These are phyloP conservation scores for Tolypocladium pustulatum DNA, from an alignment of 2,329 filamentous ascomycete species.

Conservation along the genomic window DNA sequence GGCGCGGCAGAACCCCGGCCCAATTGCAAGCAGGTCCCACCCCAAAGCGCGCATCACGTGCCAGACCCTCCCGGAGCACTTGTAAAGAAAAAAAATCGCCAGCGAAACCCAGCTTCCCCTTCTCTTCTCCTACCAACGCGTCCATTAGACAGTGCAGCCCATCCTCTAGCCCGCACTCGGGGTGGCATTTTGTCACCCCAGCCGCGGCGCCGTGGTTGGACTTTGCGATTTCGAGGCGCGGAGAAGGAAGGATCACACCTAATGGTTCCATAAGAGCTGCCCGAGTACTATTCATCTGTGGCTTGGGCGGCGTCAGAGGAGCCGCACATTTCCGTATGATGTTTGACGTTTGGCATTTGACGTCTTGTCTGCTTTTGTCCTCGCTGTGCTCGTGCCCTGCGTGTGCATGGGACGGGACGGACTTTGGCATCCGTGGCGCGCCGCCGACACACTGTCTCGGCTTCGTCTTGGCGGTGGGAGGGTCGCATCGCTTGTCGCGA, in stretches of 20 bases:
- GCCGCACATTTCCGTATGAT: conserved; percentile 21
- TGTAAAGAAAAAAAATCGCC: conserved; percentile 2
- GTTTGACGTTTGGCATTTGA: not conserved
- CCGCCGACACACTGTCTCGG: not conserved
- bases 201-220: conserved; percentile 51
- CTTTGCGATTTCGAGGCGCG: conserved; percentile 48
- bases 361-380: not conserved
- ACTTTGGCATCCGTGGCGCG: not conserved
- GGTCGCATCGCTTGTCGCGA: not conserved
- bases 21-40: not conserved
- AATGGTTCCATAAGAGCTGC: conserved; percentile 48
- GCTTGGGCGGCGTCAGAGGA: conserved; percentile 32
- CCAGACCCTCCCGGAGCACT: not conserved
- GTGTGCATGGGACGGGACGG: not conserved
- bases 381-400: not conserved
- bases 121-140: conserved; percentile 50
- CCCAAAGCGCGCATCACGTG: conserved; percentile 4
- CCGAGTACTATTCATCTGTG: conserved; percentile 32
- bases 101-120: conserved; percentile 7
- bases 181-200: conserved; percentile 58
- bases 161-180: conserved; percentile 48
- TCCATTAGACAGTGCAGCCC: conserved; percentile 81
- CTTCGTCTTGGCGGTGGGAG: not conserved
- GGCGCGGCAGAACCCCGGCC: not conserved
- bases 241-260: conserved; percentile 32